Conservation (phyloP, 2,329 filamentous ascomycete species). For the Fusarium anthophilum region DNA sequence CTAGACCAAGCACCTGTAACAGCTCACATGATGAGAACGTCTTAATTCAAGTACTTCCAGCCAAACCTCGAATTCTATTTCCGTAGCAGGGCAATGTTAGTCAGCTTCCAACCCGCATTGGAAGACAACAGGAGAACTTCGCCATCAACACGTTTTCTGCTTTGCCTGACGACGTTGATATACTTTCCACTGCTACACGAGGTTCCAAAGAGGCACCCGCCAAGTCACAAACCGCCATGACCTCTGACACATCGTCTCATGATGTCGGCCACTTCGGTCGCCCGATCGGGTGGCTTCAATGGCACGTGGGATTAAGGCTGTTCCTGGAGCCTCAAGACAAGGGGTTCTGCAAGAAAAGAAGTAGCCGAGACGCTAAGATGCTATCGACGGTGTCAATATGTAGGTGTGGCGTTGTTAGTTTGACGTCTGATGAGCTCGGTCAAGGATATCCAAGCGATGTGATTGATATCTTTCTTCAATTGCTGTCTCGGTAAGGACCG, state of each 20-base stretch:
- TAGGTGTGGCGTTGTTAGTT: conserved; percentile 6
- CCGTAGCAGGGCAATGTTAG: rapidly evolving
- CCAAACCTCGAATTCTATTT: too few relatives aligned
- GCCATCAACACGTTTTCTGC: neutral
- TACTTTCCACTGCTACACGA: neutral
- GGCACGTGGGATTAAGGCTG: conserved; percentile 29
- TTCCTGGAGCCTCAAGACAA: conserved; percentile 1
- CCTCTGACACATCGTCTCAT: neutral
- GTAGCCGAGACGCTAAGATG: neutral
- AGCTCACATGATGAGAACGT: rapidly evolving
- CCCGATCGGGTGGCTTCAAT: conserved; percentile 27
- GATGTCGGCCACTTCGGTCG: conserved; percentile 28
- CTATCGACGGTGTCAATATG: neutral
- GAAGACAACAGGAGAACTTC: neutral
- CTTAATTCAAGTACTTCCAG: too few relatives aligned
- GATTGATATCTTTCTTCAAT: neutral
- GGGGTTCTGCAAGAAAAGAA: neutral
- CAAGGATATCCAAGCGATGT: neutral
- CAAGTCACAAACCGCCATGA: neutral
- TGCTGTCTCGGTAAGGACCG: neutral
- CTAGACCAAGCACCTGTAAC: neutral
- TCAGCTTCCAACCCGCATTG: too few relatives aligned
- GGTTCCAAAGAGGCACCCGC: neutral
- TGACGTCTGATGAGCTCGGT: conserved; percentile 12
- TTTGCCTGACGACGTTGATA: neutral